Evolutionary conservation across 2,329 filamentous ascomycete species (phyloP), one percentile per base, ranked within the genome.

Genomic region (Diaporthe ilicicola): DNA sequence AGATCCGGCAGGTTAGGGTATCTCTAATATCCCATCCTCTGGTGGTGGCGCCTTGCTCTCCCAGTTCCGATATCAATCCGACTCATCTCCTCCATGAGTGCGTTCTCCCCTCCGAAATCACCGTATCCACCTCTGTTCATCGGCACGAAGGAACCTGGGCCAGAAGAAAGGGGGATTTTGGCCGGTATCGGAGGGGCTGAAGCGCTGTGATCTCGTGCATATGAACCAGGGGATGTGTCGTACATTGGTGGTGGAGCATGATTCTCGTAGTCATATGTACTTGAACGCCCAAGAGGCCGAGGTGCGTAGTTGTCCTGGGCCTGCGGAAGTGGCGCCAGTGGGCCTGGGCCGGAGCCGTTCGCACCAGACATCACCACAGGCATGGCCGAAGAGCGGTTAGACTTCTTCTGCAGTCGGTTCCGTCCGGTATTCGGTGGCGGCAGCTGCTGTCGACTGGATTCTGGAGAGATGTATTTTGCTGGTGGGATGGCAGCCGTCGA

Each of bases 61-160:
- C 89, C 90, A 29, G 83, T 83, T n/a, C 90, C 90, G 74, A 92
- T 87, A 75, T 92, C 89, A 73, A 92, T 92, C 59, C 85, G 84
- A 76, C 87, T 90, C 85, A 95, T 88, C 81, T 95, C 93, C 73
- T 93, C 85, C 80, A 92, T 87, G 66, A 95, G 81, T 24, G 91
- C 89, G 80, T 86, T 85, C 73, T 88, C 84, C 70, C 86, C 86
- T 6, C 79, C 81, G 34, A 76, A 70, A 17, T 74, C 73, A 3
- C 71, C 74, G 9, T 75, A 74, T 61, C 75, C 76, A 34, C 55
- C 46, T 15, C 66, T 51, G 67, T 75, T 72, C 74, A 77, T 76
- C 2, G 73, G 53, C 10, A 74, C 70, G 61, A 79, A 74, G 37
- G 76, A 79, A 39, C 82, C 84, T 73, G 83, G 86, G 82, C 84